phyloP scores from a whole-genome alignment of 2,329 filamentous ascomycete genomes.

The Dryadomyces sulphureus region DNA sequence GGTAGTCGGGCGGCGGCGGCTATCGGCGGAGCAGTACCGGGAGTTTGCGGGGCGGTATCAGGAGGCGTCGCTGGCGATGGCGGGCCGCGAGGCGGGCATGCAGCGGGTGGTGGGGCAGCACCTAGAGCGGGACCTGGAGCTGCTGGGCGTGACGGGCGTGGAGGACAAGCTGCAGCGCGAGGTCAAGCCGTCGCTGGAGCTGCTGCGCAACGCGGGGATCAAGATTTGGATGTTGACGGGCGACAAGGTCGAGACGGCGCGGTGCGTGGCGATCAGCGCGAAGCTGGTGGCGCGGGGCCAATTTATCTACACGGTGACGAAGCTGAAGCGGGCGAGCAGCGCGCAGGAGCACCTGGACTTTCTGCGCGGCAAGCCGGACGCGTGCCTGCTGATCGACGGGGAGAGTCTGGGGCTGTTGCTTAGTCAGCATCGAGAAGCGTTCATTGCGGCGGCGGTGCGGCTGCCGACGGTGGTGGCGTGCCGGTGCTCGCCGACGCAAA shows the following conservation, averaged over 20 bases:
- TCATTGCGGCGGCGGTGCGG: constrained; percentile 75
- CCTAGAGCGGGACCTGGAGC: constrained; percentile 77
- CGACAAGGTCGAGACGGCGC: constrained; percentile 94
- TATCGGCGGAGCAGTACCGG: constrained; percentile 64
- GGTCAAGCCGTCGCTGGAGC: constrained; percentile 87
- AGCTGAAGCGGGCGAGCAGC: constrained; percentile 73
- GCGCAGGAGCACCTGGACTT: constrained; percentile 81
- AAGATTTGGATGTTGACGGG: constrained; percentile 99
- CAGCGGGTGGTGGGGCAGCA: constrained; percentile 63
- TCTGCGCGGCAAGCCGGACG: constrained; percentile 72
- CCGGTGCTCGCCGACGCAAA: constrained; percentile 91
- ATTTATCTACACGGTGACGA: constrained; percentile 86
- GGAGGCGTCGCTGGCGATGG: constrained; percentile 67
- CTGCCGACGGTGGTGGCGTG: constrained; percentile 90
- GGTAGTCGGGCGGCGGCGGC: constrained; percentile 81
- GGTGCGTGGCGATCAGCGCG: constrained; percentile 88
- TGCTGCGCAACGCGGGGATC: constrained; percentile 90
- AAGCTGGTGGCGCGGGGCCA: constrained; percentile 89
- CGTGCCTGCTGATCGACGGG: constrained; percentile 84
- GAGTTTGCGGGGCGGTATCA: constrained; percentile 65
- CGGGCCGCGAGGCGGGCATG: constrained; percentile 69
- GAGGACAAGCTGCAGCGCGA: constrained; percentile 94
- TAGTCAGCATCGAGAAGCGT: constrained; percentile 65
- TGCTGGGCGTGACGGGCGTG: constrained; percentile 93
- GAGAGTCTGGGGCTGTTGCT: constrained; percentile 78